phyloP scores from a whole-genome alignment of 768 basidiomycete species.

The Trametes elegans region DNA sequence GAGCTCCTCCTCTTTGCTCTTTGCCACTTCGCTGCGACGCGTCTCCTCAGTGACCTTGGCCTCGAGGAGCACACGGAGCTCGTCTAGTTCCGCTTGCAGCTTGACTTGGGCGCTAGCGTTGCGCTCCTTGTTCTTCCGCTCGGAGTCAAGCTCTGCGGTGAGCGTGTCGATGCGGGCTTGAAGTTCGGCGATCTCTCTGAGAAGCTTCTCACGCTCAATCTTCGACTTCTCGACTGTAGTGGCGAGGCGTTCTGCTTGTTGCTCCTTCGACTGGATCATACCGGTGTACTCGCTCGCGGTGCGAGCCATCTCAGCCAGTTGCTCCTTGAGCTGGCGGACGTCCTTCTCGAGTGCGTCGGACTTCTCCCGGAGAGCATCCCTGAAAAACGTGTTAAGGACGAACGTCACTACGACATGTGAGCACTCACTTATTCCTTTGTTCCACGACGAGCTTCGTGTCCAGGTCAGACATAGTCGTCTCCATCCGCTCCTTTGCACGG shows the following conservation, averaged over 20 bases:
- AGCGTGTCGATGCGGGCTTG: constrained; percentile 68
- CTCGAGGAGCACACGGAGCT: constrained; percentile 77
- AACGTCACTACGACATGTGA: background rate
- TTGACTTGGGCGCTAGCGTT: constrained; percentile 48
- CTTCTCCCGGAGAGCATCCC: constrained; percentile 62
- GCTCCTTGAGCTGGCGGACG: constrained; percentile 68
- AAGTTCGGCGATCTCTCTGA: constrained; percentile 64
- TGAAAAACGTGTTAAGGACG: constrained; percentile 28
- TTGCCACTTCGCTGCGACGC: constrained; percentile 78
- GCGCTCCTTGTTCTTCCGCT: constrained; percentile 54
- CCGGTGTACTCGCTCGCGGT: constrained; percentile 73
- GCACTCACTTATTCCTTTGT: constrained; percentile 56
- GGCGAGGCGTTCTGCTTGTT: constrained; percentile 55
- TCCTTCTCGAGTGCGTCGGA: constrained; percentile 64
- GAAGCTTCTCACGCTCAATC: constrained; percentile 49
- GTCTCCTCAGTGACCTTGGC: constrained; percentile 87
- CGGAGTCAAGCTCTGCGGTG: constrained; percentile 57
- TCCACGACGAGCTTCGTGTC: constrained; percentile 71
- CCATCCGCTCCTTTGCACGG: constrained; percentile 74
- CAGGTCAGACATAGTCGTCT: constrained; percentile 59
- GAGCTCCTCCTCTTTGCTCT: constrained; percentile 86
- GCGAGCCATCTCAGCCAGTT: constrained; percentile 74
- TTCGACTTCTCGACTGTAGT: constrained; percentile 54
- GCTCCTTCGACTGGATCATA: constrained; percentile 76
- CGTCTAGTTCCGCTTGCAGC: constrained; percentile 81